Conservation (phyloP, 805 yeast genomes). For the Pichia nakasei region DNA sequence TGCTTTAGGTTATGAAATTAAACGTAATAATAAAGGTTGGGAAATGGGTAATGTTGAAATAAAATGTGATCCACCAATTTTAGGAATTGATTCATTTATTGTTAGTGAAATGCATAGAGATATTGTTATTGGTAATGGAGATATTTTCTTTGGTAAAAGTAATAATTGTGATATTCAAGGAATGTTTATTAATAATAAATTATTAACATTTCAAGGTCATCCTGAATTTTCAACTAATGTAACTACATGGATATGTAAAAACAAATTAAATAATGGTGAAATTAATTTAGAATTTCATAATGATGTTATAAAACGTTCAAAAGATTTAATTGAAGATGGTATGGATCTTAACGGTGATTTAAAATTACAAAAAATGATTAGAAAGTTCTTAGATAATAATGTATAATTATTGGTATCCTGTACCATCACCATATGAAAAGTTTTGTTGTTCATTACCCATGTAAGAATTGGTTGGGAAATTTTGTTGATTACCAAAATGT, state of each 20-base stretch:
- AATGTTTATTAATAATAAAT: constrained; percentile 38
- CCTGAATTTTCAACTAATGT: constrained; percentile 59
- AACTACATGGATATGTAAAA: constrained; percentile 11
- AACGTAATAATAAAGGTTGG: constrained; percentile 56
- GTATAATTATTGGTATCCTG: constrained; percentile 11
- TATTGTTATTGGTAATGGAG: constrained; percentile 32
- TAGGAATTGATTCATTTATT: constrained; percentile 2
- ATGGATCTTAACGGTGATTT: constrained; percentile 1
- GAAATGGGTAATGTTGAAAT: constrained; percentile 50
- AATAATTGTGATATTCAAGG: constrained; percentile 60
- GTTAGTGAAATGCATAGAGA: constrained; percentile 56
- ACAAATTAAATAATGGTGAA: constrained; percentile 4
- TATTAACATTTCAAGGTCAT: constrained; percentile 80
- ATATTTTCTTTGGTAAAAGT: constrained; percentile 41
- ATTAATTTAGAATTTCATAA: constrained; percentile 5
- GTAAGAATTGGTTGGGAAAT: constrained; percentile 5
- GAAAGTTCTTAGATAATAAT: background rate
- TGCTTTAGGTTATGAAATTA: constrained; percentile 54
- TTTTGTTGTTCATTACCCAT: constrained; percentile 7
- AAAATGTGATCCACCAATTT: constrained; percentile 32
- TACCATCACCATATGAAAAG: constrained; percentile 10
- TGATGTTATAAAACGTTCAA: constrained; percentile 4
- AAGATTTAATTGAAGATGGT: constrained; percentile 3
- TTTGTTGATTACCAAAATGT: constrained; percentile 7
- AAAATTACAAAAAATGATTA: constrained; percentile 4